Conservation (phyloP, 2,329 filamentous ascomycete species). For the Trichoderma simmonsii region DNA sequence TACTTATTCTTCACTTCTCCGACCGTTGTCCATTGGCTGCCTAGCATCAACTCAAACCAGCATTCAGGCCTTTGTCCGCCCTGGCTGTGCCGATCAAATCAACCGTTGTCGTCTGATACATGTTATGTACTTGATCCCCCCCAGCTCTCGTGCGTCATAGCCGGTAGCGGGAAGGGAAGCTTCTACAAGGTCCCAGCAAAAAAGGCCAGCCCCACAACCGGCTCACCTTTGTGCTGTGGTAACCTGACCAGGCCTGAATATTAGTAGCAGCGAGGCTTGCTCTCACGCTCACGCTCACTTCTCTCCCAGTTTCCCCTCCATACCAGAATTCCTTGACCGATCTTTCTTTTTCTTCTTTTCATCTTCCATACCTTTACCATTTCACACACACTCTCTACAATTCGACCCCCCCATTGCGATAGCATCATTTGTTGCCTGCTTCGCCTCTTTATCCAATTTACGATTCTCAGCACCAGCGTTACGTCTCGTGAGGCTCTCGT, state of each 20-base stretch:
- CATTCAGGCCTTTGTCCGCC: background rate
- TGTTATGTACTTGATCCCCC: background rate
- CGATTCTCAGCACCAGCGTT: background rate
- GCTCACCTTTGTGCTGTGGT: conserved; percentile 1
- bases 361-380: background rate
- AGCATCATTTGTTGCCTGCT: background rate
- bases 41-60: background rate
- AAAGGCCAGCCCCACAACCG: conserved; percentile 3
- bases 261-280: conserved; percentile 4
- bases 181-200: conserved; percentile 35
- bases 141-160: conserved; percentile 13
- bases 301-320: conserved; percentile 18
- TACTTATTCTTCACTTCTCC: background rate
- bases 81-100: background rate
- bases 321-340: background rate
- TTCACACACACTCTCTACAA: background rate
- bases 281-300: background rate
- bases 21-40: background rate
- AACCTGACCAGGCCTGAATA: conserved; percentile 2
- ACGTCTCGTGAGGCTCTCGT: background rate
- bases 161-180: conserved; percentile 20
- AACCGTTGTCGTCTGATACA: background rate
- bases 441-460: background rate
- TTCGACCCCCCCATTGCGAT: background rate
- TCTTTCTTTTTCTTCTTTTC: background rate